Base-by-base conservation (phyloP, 164 flowering plant genomes). In the Protea cynaroides region DNA sequence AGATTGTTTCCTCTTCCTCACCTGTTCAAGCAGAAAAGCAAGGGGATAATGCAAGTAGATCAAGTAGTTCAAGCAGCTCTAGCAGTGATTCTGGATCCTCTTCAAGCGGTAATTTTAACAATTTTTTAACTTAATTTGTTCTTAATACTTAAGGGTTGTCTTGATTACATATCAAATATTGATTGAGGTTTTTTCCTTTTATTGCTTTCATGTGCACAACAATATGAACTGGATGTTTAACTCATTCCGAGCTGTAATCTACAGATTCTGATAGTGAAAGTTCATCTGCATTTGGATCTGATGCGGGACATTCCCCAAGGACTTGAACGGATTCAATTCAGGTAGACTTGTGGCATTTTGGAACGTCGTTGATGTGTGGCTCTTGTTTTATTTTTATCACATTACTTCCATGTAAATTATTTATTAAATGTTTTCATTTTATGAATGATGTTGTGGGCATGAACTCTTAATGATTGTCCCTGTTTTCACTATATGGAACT, bases 41-140 rank as follows among this genome's bases (percentile, higher is more conserved):
- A 24, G 84, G 70, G 15, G 78, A 75, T 55, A 79, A 72, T 73
- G 78, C 70, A 1, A 80, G 78, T 75, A 77, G 83, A 71, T 84
- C 90, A 54, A 86, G 88, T 77, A 87, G 82, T 71, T 83, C 94
- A 69, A 83, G 87, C 78, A 82, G 95, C 81, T 92, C 98, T 62
- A 78, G 88, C 71, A 83, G 94, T 69, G 92, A 81, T 56, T 85
- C 98, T 59, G 89, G 88, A 56, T 89, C 97, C 58, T 86, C 95
- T 23, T 92, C 98, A 52, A 87, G 88, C 79, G 96, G 98, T 92
- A 84, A 25, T 40, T 46, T 61, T 64, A 12, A 29, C 0, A 29
- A 29, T 2, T 29, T 63, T 56, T 29, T 15, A 10, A 18, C 8
- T 18, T 29, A 10, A 8, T 23, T 22, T 55, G 57, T 46, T 29